A percentile compares a stretch with the other conserved stretches of the same genome.
Conservation (phyloP, 306 rosid species). For the Prunus armeniaca region DNA sequence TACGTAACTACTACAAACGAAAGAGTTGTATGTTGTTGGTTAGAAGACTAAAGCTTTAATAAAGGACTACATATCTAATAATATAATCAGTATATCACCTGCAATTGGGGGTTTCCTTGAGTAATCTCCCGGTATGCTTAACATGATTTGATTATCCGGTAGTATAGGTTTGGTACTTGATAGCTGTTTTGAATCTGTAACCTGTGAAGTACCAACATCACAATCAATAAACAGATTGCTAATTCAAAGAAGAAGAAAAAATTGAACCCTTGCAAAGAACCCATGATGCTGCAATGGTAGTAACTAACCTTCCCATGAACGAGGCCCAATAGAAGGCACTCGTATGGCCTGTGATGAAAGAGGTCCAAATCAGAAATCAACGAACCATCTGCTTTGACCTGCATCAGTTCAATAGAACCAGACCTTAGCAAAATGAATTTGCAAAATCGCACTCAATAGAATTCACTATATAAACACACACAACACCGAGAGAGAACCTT, state of each 20-base stretch:
- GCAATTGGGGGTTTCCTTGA: slow-evolving; percentile 93
- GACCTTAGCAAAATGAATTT: slow-evolving; percentile 22
- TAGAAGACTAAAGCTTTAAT: background rate
- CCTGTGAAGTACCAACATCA: slow-evolving; percentile 28
- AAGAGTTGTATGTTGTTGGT: background rate
- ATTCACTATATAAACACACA: slow-evolving; percentile 11
- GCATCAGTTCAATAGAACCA: slow-evolving; percentile 23
- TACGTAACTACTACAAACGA: background rate
- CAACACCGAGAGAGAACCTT: slow-evolving; percentile 47
- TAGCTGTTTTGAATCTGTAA: slow-evolving; percentile 21
- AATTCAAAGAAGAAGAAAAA: background rate
- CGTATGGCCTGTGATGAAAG: slow-evolving; percentile 93
- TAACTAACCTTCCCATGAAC: slow-evolving; percentile 55
- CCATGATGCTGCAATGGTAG: background rate
- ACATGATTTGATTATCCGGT: slow-evolving; percentile 62
- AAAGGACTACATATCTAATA: background rate
- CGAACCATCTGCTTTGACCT: slow-evolving; percentile 84
- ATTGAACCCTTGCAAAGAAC: background rate
- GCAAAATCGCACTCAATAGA: background rate
- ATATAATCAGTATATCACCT: slow-evolving; percentile 42
- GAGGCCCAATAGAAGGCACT: slow-evolving; percentile 76
- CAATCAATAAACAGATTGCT: slow-evolving; percentile 16
- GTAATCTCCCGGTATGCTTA: slow-evolving; percentile 89
- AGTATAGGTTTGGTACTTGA: slow-evolving; percentile 35
- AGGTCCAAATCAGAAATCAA: slow-evolving; percentile 76